These are phyloP conservation scores for Camelina sativa DNA, from an alignment of 345 rosid genomes.

Conservation along the genomic window DNA sequence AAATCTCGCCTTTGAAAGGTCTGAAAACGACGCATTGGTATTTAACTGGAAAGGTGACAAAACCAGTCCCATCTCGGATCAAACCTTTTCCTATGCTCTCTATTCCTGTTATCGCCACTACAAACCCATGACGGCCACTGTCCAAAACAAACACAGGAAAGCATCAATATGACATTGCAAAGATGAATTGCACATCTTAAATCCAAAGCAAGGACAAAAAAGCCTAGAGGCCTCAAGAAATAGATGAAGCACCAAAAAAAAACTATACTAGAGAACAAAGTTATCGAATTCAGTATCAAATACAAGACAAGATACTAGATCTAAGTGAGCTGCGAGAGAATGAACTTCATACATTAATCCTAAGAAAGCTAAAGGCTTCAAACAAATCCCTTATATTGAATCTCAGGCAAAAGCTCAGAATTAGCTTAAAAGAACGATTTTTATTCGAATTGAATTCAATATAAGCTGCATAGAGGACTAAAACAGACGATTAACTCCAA, in stretches of 20 bases:
- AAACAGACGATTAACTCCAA: not conserved
- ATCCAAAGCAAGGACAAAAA: slow-evolving; percentile 14
- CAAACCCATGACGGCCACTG: slow-evolving; percentile 93
- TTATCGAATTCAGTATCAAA: not conserved
- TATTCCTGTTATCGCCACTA: slow-evolving; percentile 87
- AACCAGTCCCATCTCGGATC: slow-evolving; percentile 90
- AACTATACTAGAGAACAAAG: not conserved
- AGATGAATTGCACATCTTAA: not conserved
- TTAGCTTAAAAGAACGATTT: not conserved
- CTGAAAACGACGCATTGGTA: slow-evolving; percentile 88
- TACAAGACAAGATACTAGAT: slow-evolving; percentile 3
- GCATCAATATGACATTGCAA: slow-evolving; percentile 18
- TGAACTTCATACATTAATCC: not conserved
- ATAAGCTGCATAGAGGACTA: too few species aligned
- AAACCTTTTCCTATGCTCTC: slow-evolving; percentile 85
- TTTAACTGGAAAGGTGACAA: slow-evolving; percentile 82
- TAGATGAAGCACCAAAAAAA: not conserved
- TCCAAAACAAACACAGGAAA: slow-evolving; percentile 11
- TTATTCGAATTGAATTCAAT: not conserved
- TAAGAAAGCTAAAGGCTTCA: slow-evolving; percentile 22
- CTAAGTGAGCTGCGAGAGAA: not conserved
- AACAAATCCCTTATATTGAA: slow-evolving; percentile 5
- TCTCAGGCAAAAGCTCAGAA: not conserved
- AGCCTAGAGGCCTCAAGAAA: slow-evolving; percentile 15
- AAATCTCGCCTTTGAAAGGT: slow-evolving; percentile 89